Percentiles rank a stretch among this genome's conserved stretches.
Evolutionary conservation across 2,329 filamentous ascomycete genomes (phyloP).

Genomic region (Penicillium sp.): DNA sequence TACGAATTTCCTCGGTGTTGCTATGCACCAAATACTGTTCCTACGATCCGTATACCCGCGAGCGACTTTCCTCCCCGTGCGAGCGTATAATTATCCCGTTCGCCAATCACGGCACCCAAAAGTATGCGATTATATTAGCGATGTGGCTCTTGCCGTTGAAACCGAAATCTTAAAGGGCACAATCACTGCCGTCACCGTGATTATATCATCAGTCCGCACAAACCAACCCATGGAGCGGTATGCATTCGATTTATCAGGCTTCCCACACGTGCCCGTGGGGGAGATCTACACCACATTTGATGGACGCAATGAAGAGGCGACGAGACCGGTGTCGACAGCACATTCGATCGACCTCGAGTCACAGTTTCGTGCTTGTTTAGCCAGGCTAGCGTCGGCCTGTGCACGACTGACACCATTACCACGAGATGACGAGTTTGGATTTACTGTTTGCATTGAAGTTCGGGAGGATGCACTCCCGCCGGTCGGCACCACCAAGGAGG

Average conservation of each 20-base stretch:
- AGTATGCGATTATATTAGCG: conserved; percentile 80
- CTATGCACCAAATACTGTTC: conserved; percentile 81
- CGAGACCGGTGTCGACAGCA: conserved; percentile 28
- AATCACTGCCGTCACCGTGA: conserved; percentile 54
- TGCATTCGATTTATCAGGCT: conserved; percentile 56
- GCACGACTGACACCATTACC: conserved; percentile 41
- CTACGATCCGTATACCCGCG: conserved; percentile 75
- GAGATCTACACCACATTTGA: conserved; percentile 53
- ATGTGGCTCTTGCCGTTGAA: conserved; percentile 70
- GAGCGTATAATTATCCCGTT: conserved; percentile 79
- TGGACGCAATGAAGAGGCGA: conserved; percentile 29
- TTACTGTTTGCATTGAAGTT: conserved; percentile 48
- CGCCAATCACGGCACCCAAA: conserved; percentile 81
- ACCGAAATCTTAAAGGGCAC: conserved; percentile 63
- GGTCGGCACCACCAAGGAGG: conserved; percentile 43
- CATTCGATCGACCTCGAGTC: conserved; percentile 43
- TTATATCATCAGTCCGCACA: conserved; percentile 51
- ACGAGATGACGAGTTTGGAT: conserved; percentile 46
- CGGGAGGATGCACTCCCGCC: conserved; percentile 45
- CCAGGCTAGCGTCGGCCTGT: conserved; percentile 41
- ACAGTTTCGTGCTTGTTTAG: conserved; percentile 46
- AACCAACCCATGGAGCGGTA: conserved; percentile 56
- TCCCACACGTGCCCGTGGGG: conserved; percentile 47
- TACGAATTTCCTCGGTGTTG: conserved; percentile 73
- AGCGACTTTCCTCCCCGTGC: conserved; percentile 70